These are phyloP conservation scores for Cocos nucifera DNA, from an alignment of 176 grass and related monocot species.

Conservation along the genomic window DNA sequence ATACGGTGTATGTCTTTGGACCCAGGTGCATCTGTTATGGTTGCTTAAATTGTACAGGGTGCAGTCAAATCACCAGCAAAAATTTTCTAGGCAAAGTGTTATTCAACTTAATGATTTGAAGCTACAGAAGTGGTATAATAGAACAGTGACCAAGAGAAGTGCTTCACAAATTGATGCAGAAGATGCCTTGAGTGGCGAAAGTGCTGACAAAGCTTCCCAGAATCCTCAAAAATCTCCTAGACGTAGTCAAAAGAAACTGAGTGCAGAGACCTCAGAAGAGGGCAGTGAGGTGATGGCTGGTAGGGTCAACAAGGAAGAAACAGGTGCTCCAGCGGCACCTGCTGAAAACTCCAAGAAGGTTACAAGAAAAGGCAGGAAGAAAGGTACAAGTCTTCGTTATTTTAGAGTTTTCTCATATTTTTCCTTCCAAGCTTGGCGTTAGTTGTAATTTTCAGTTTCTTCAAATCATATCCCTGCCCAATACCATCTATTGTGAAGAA, in stretches of 20 bases:
- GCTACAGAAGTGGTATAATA: conserved; percentile 13
- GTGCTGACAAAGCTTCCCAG: conserved; percentile 18
- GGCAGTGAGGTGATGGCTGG: neutral
- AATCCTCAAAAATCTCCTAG: conserved; percentile 21
- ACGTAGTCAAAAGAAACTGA: conserved; percentile 41
- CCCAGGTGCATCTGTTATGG: too few species aligned
- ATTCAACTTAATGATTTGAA: conserved; percentile 2
- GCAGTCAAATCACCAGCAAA: conserved; percentile 20
- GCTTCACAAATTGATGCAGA: conserved; percentile 22
- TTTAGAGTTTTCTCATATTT: too few species aligned
- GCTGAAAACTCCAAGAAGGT: conserved; percentile 35
- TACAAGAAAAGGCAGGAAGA: conserved; percentile 35
- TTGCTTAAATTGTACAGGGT: conserved; percentile 19
- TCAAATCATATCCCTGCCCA: too few species aligned
- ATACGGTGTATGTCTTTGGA: too few species aligned
- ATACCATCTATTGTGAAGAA: too few species aligned
- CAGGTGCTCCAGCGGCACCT: conserved; percentile 15
- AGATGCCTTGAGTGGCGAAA: conserved; percentile 22
- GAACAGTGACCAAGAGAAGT: conserved; percentile 39
- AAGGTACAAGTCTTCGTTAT: conserved; percentile 32
- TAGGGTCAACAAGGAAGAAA: conserved; percentile 14
- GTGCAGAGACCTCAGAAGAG: conserved; percentile 8
- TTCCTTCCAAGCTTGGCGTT: too few species aligned
- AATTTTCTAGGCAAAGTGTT: conserved; percentile 14
- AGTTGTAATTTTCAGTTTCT: too few species aligned